These are phyloP conservation scores for Nephelium lappaceum DNA, from an alignment of 345 rosid genomes.

Conservation along the genomic window DNA sequence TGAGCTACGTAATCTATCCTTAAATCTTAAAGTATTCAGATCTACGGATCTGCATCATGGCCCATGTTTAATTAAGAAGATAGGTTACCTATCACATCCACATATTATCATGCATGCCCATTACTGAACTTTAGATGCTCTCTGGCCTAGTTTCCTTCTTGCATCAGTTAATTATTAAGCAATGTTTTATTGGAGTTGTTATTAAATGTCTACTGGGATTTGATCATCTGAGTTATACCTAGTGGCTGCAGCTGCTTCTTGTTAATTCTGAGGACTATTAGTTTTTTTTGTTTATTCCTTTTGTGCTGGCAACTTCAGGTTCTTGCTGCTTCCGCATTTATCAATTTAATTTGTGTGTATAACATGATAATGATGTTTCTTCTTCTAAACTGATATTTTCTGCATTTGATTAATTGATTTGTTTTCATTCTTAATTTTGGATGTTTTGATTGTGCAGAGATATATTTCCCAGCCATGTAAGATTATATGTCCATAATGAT, in stretches of 20 bases:
- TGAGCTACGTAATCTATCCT: background rate
- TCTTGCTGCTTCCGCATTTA: constrained; percentile 8
- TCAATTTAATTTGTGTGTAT: background rate
- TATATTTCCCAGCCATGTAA: constrained; percentile 74
- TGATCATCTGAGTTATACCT: background rate
- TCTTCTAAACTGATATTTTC: background rate
- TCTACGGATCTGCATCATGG: background rate
- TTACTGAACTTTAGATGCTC: background rate
- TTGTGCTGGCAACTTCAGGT: background rate
- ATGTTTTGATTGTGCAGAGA: constrained; percentile 47
- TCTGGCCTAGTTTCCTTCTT: background rate
- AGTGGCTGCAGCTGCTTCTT: background rate
- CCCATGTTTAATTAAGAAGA: background rate
- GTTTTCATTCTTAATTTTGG: background rate
- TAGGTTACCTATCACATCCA: background rate
- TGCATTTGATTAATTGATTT: background rate
- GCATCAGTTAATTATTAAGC: background rate
- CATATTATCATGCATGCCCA: background rate
- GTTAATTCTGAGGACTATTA: background rate
- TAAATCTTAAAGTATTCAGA: background rate
- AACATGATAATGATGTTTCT: background rate
- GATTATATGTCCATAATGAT: constrained; percentile 83
- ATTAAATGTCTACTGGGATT: background rate
- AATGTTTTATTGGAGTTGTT: too few species aligned
- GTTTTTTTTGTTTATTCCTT: too few species aligned